Evolutionary conservation across 257 asterid species (phyloP), one percentile per base, ranked within the genome.

Genomic region (Capsicum rhomboideum): DNA sequence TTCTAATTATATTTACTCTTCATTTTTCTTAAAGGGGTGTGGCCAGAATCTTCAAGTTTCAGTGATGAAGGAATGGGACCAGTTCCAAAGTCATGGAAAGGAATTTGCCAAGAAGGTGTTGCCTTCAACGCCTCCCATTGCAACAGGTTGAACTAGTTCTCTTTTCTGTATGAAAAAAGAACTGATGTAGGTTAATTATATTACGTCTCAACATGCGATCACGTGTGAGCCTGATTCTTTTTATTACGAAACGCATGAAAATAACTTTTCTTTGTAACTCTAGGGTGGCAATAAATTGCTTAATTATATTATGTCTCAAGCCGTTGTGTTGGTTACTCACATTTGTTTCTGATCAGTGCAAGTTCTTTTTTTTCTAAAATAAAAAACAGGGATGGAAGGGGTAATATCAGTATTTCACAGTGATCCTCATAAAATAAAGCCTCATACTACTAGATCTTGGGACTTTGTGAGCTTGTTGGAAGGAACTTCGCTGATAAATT

Each of bases 391-490:
- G 40, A 91, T 86, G 90, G 88, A 85, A 1, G 94, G 89, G 14
- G 91, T 91, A 67, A 37, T 88, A 1, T 91, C 92, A 23, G 92
- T 91, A 40, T 90, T 88, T 69, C 86, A 78, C 6, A 90, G 92
- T 85, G 72, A 87, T 64, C 89, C 90, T 1, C 79, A 49, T 20
- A 31, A 56, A 18, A 81, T 82, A n/a, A 53, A 80, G 56, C 88
- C 83, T n/a, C 94, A 90, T 83, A 91, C 94, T 0, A 91, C 91
- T 1, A 87, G 94, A 86, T 90, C 92, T 6, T 87, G 92, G 94
- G 91, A 90, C 82, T 91, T 90, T 83, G 78, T 86, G 1, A 83
- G 68, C 52, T 82, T 86, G 34, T 84, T 91, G 0, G 91, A 91
- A 87, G 89, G 85, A 7, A 66, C 82, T 68, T 54, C 63, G 0